Evolutionary conservation across 352 stramenopile genomes (phyloP), one percentile per base, ranked within the genome.

Genomic region (Saprolegnia diclina): DNA sequence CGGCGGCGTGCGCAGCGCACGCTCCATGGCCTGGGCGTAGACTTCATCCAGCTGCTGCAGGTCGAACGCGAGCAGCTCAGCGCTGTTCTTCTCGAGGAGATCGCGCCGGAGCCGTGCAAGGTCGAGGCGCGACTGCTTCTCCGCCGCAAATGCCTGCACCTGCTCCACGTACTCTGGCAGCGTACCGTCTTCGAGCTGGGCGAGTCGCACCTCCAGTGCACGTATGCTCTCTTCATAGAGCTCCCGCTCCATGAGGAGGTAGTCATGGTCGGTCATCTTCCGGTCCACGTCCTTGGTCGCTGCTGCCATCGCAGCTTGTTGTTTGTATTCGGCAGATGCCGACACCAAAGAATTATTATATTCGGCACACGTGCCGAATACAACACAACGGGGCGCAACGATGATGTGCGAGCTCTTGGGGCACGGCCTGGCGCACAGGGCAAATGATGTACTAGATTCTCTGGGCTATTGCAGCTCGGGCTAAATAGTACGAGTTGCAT

Each of bases 161-260:
- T 80, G 77, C 40, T 72, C 56, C 13, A 90, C 73, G 72, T 81
- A 94, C 26, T 87, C 86, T 26, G 87, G 76, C 42, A 91, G 72
- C 18, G 69, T 71, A 14, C 84, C 86, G 4, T 44, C 52, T 21
- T 71, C 64, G 35, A 94, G 75, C 64, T 83, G 48, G 35, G 78
- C 62, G n/a, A 81, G 79, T 57, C 88, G 84, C 45, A 71, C 62
- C 46, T 71, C 55, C 37, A 80, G 77, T n/a, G 77, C 80, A 32
- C 91, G 81, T 54, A 94, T 92, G 68, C 80, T 91, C 55, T 94
- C 82, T 73, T 94, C 82, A 66, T 92, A 92, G 32, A 94, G 76
- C 74, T 89, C 79, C 24, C 81, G 76, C 78, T 94, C 83, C 44
- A 92, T 62, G 26, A 42, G 5, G 16, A 67, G 19, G 38, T 42